phyloP scores from a whole-genome alignment of 2,329 filamentous ascomycete species.

The Claviceps purpurea region DNA sequence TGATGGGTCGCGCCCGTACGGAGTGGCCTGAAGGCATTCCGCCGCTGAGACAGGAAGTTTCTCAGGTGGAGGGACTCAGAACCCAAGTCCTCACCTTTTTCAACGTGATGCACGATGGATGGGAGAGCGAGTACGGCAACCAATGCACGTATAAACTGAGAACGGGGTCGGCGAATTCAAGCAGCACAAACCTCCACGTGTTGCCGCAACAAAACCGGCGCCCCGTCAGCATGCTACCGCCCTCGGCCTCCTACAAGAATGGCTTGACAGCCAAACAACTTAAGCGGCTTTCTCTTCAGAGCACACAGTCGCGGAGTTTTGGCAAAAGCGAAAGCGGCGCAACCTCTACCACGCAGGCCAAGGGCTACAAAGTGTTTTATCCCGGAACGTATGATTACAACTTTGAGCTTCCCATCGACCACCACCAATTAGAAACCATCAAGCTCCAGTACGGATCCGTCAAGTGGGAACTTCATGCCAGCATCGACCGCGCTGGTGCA shows the following conservation, averaged over 20 bases:
- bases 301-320: conserved; percentile 74
- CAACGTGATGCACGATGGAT: conserved; percentile 55
- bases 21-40: conserved; percentile 97
- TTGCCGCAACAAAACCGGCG: conserved; percentile 6
- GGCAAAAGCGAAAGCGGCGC: conserved; percentile 62
- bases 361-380: conserved; percentile 76
- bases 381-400: conserved; percentile 56
- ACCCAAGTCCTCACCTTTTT: conserved; percentile 89
- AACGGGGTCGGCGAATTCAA: conserved; percentile 21
- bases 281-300: conserved; percentile 62
- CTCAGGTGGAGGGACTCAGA: conserved; percentile 73
- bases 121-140: conserved; percentile 50
- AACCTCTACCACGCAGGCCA: conserved; percentile 43
- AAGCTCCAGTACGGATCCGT: conserved; percentile 77
- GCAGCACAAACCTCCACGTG: conserved; percentile 18
- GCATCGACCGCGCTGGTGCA: conserved; percentile 72
- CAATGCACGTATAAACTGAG: conserved; percentile 44
- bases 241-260: conserved; percentile 9
- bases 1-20: conserved; percentile 73
- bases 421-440: conserved; percentile 77
- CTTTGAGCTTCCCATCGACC: conserved; percentile 83
- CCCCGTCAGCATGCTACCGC: conserved; percentile 8
- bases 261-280: conserved; percentile 32
- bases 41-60: conserved; percentile 68
- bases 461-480: conserved; percentile 76